Percentiles rank a stretch among this genome's conserved stretches.
These are phyloP conservation scores for Malassezia pachydermatis DNA, from an alignment of 1,284 basidiomycete genomes.

Conservation along the genomic window DNA sequence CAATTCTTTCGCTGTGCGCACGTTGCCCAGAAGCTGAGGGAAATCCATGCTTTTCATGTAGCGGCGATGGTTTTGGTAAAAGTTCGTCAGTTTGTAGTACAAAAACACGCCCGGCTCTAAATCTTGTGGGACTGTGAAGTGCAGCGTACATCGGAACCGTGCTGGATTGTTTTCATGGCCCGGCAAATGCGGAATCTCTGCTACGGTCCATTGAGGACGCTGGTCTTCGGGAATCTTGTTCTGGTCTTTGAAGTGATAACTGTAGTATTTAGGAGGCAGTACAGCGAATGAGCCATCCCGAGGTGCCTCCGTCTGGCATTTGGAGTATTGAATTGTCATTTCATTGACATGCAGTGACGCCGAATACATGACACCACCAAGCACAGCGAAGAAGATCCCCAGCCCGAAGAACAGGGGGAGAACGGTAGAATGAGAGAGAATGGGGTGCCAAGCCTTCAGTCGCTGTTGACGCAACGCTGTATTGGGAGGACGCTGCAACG, in stretches of 20 bases:
- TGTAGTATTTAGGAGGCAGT: constrained; percentile 60
- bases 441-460: constrained; percentile 99
- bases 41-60: constrained; percentile 87
- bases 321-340: constrained; percentile 89
- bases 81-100: constrained; percentile 70
- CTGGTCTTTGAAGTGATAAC: constrained; percentile 55
- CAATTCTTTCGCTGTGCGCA: constrained; percentile 51
- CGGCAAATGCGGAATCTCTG: neutral
- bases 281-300: constrained; percentile 25
- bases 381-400: constrained; percentile 86
- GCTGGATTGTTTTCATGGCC: neutral
- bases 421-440: constrained; percentile 92
- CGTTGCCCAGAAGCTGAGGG: constrained; percentile 72
- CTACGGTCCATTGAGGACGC: constrained; percentile 38
- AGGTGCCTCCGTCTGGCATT: constrained; percentile 53
- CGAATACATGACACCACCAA: constrained; percentile 69
- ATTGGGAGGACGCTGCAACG: constrained; percentile 51
- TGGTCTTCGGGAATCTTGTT: constrained; percentile 30
- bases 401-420: constrained; percentile 91
- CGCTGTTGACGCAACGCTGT: constrained; percentile 99
- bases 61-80: constrained; percentile 92
- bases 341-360: constrained; percentile 61
- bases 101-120: constrained; percentile 70
- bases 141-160: constrained; percentile 29
- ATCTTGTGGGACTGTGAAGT: constrained; percentile 59